These are phyloP conservation scores for Favolaschia claudopus DNA, from an alignment of 768 basidiomycete species.

Conservation along the genomic window DNA sequence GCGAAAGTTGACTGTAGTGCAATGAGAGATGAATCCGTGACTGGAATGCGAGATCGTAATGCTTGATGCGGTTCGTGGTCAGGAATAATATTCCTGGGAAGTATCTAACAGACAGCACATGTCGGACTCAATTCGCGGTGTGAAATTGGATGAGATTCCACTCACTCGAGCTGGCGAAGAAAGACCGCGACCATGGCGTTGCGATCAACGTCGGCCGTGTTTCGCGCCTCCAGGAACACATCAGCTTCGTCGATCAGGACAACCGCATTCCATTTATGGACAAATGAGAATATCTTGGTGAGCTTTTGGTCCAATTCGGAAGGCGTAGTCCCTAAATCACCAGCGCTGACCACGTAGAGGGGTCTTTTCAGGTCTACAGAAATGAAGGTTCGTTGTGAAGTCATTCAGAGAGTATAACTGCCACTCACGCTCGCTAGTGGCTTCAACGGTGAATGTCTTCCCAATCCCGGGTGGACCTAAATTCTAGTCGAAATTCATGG, in stretches of 20 bases:
- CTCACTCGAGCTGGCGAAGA: slow-evolving; percentile 40
- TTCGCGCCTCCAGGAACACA: slow-evolving; percentile 39
- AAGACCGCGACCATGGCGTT: slow-evolving; percentile 45
- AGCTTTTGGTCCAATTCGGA: slow-evolving; percentile 30
- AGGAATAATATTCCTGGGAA: slow-evolving; percentile 43
- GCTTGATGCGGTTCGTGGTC: slow-evolving; percentile 40
- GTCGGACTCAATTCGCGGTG: no score
- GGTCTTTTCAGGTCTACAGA: slow-evolving; percentile 27
- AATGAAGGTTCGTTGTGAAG: no score
- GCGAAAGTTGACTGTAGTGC: slow-evolving; percentile 3
- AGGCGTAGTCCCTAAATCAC: slow-evolving; percentile 39
- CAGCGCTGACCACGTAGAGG: slow-evolving; percentile 37
- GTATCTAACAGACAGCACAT: slow-evolving; percentile 26
- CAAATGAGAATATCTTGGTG: slow-evolving; percentile 31
- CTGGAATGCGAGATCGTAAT: slow-evolving; percentile 23
- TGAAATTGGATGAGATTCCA: background rate
- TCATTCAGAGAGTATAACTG: no score
- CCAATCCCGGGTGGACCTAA: slow-evolving; percentile 41
- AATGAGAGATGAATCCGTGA: slow-evolving; percentile 16
- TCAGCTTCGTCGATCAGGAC: slow-evolving; percentile 45
- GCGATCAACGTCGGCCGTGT: slow-evolving; percentile 29
- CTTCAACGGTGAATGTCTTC: slow-evolving; percentile 43
- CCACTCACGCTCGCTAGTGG: slow-evolving; percentile 31
- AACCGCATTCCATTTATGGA: slow-evolving; percentile 40
- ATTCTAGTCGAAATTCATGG: background rate